Percentiles rank a stretch among this genome's conserved stretches.
Conservation (phyloP, 371 early-diverging fungal species). For the Mucor plumbeus region DNA sequence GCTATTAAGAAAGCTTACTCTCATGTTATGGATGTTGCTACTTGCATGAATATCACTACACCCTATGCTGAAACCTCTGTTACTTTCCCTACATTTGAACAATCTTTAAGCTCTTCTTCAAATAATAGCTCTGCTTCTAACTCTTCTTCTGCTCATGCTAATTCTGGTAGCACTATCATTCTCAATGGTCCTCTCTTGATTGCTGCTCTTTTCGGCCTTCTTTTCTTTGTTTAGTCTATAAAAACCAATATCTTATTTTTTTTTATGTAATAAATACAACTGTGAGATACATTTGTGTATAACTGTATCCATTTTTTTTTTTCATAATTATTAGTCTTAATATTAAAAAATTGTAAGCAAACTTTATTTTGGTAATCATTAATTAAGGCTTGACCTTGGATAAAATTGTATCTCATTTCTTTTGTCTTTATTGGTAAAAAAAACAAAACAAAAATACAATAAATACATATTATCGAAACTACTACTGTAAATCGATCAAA, state of each 20-base stretch:
- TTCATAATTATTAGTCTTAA: not conserved
- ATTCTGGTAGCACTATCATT: not conserved
- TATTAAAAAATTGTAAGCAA: too few species aligned
- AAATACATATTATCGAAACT: too few species aligned
- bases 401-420: too few species aligned
- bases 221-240: not conserved
- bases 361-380: too few species aligned
- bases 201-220: slow-evolving; percentile 32
- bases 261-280: not conserved
- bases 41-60: slow-evolving; percentile 39
- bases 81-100: slow-evolving; percentile 35
- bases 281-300: not conserved
- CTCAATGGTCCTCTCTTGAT: slow-evolving; percentile 31
- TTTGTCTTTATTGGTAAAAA: too few species aligned
- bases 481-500: too few species aligned
- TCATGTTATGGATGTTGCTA: slow-evolving; percentile 31
- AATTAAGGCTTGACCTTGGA: too few species aligned
- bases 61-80: slow-evolving; percentile 45
- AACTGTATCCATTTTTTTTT: not conserved
- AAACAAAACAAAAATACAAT: too few species aligned
- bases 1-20: slow-evolving; percentile 41
- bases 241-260: not conserved
- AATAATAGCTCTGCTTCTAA: slow-evolving; percentile 13
- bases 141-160: not conserved
- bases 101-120: slow-evolving; percentile 19